Percentiles rank a stretch among this genome's conserved stretches.
Evolutionary conservation across 1,139 yeast genomes (phyloP).

Genomic region (Yamadazyma atlantica): DNA sequence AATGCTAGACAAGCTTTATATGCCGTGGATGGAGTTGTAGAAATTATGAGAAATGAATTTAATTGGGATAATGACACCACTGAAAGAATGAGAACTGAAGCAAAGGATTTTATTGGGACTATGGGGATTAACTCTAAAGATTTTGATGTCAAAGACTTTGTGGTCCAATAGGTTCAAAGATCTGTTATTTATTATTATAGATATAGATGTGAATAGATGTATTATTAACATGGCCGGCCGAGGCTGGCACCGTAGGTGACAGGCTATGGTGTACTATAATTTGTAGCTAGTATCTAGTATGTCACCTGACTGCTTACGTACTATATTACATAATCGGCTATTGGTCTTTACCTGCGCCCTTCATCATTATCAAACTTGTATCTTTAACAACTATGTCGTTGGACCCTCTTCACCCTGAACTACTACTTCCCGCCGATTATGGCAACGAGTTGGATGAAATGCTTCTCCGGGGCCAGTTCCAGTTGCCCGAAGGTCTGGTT

Average conservation of each 20-base stretch:
- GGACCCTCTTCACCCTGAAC: too few relatives aligned
- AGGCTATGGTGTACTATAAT: too few relatives aligned
- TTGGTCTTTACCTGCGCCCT: too few relatives aligned
- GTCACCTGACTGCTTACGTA: too few relatives aligned
- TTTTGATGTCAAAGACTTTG: slow-evolving; percentile 34
- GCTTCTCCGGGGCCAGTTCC: too few relatives aligned
- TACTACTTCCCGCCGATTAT: too few relatives aligned
- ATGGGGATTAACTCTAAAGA: slow-evolving; percentile 50
- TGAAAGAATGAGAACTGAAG: slow-evolving; percentile 52
- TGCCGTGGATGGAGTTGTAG: slow-evolving; percentile 84
- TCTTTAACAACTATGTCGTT: too few relatives aligned
- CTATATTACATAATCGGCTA: too few relatives aligned
- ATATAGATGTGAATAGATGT: slow-evolving; percentile 3
- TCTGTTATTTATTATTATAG: slow-evolving; percentile 1
- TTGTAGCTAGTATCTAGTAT: too few relatives aligned
- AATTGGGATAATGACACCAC: slow-evolving; percentile 69
- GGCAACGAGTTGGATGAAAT: too few relatives aligned
- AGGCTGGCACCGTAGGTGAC: neutral
- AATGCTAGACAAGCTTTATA: slow-evolving; percentile 82
- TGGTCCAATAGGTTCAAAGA: slow-evolving; percentile 15
- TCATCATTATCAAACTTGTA: too few relatives aligned
- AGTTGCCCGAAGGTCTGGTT: too few relatives aligned
- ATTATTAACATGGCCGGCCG: neutral
- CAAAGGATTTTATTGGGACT: slow-evolving; percentile 58
- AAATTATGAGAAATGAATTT: slow-evolving; percentile 77